Conservation (phyloP, 306 rosid genomes). For the Corylus heterophylla region DNA sequence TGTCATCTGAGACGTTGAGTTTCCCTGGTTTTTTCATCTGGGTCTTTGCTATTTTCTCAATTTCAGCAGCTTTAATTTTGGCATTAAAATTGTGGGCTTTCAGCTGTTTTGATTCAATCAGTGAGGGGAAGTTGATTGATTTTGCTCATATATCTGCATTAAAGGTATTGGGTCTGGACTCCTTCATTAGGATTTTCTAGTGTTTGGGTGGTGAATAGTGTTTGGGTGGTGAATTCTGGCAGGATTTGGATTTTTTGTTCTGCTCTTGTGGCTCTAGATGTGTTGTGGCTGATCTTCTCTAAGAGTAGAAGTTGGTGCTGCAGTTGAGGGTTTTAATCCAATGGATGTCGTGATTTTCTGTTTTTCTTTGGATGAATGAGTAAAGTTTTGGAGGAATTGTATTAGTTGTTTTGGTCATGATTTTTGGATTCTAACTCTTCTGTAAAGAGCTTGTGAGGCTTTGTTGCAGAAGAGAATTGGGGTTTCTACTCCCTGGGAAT, state of each 20-base stretch:
- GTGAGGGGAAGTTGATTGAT: neutral
- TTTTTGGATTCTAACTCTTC: constrained; percentile 21
- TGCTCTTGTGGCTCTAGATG: neutral
- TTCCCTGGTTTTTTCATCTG: constrained; percentile 29
- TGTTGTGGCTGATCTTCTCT: constrained; percentile 2
- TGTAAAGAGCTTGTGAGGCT: constrained; percentile 31
- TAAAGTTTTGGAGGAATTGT: too few relatives aligned
- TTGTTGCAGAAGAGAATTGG: neutral
- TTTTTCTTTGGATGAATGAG: too few relatives aligned
- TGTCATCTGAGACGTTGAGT: constrained; percentile 11
- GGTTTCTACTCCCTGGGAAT: neutral
- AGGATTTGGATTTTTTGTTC: neutral
- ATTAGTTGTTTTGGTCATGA: neutral
- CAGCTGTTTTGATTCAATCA: constrained; percentile 12
- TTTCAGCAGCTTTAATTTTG: neutral
- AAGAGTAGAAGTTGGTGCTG: constrained; percentile 20
- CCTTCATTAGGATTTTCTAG: neutral
- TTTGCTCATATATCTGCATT: neutral
- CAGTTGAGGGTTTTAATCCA: constrained; percentile 6
- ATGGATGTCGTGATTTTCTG: too few relatives aligned
- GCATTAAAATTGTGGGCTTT: constrained; percentile 16
- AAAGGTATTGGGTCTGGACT: constrained; percentile 13
- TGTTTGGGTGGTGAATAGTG: neutral
- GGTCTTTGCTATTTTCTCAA: constrained; percentile 7
- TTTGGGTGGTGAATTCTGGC: constrained; percentile 1